These are phyloP conservation scores for Malassezia pachydermatis DNA, from an alignment of 1,284 basidiomycete species.

Conservation along the genomic window DNA sequence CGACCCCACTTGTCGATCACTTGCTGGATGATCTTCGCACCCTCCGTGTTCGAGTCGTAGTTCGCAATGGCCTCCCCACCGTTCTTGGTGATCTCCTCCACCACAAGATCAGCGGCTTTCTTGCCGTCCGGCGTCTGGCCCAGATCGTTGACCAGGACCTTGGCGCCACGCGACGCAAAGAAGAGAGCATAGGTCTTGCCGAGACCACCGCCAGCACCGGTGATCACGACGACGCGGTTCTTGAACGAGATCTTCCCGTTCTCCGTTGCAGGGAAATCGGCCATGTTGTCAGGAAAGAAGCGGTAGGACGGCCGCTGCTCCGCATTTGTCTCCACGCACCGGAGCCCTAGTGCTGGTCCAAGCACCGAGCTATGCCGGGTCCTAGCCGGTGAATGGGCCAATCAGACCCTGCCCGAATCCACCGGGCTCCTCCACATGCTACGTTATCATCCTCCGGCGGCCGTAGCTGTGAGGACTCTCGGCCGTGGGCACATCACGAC, in stretches of 20 bases:
- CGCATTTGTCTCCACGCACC: conserved; percentile 1
- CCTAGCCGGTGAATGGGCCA: conserved; percentile 2
- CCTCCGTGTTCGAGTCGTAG: conserved; percentile 79
- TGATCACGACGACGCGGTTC: conserved; percentile 83
- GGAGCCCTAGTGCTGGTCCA: background rate
- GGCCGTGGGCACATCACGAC: too few relatives aligned
- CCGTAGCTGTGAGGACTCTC: too few relatives aligned
- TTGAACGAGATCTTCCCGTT: conserved; percentile 57
- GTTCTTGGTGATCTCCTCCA: conserved; percentile 67
- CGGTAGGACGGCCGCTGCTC: background rate
- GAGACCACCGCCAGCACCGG: conserved; percentile 88
- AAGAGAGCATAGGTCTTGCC: conserved; percentile 78
- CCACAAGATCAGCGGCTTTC: conserved; percentile 80
- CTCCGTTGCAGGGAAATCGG: conserved; percentile 41
- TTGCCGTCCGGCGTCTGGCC: conserved; percentile 65
- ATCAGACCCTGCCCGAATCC: background rate
- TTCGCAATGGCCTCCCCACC: conserved; percentile 61
- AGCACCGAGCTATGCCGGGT: too few relatives aligned
- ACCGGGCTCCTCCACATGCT: too few relatives aligned
- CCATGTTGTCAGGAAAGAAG: conserved; percentile 23
- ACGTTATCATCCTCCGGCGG: too few relatives aligned
- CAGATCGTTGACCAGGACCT: conserved; percentile 58
- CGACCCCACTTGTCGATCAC: conserved; percentile 79
- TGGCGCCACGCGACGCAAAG: conserved; percentile 73
- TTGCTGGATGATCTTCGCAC: conserved; percentile 72